A percentile compares a stretch with the other conserved stretches of the same genome.
Evolutionary conservation across 768 basidiomycete species (phyloP).

Genomic region (Mycena alexandri): DNA sequence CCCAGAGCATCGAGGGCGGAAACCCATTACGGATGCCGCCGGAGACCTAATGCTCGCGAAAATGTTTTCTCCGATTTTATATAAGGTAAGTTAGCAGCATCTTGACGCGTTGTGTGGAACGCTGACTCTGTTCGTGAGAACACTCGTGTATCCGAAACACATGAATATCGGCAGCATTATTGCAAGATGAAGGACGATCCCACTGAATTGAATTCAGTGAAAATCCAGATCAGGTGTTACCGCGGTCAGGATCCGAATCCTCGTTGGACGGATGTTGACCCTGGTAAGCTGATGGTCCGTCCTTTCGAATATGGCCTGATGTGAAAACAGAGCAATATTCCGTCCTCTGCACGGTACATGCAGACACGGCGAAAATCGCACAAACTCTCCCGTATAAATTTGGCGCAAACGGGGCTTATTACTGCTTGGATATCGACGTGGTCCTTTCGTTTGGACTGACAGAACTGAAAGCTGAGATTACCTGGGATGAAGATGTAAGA

Average conservation of each 20-base stretch:
- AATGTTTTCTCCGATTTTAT: conserved; percentile 43
- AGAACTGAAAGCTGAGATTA: conserved; percentile 56
- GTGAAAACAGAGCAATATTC: not conserved
- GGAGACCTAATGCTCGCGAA: conserved; percentile 37
- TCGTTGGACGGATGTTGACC: conserved; percentile 4
- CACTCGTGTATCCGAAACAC: conserved; percentile 48
- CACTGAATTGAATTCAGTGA: not conserved
- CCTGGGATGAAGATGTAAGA: conserved; percentile 53
- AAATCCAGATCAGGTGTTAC: not conserved
- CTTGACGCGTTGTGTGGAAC: conserved; percentile 41
- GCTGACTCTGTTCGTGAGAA: conserved; percentile 48
- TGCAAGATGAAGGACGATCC: not conserved
- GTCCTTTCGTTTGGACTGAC: conserved; percentile 56
- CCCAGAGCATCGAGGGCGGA: conserved; percentile 32
- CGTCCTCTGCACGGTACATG: not conserved
- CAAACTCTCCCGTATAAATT: not conserved
- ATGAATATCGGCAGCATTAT: conserved; percentile 31
- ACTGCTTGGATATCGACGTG: conserved; percentile 46
- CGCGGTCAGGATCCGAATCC: not conserved
- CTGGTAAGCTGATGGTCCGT: not conserved
- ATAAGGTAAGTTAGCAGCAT: conserved; percentile 33
- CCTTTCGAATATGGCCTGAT: not conserved
- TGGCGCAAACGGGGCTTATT: conserved; percentile 31
- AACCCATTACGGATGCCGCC: conserved; percentile 3
- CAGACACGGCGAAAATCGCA: conserved; percentile 9